Percentiles rank a stretch among this genome's conserved stretches.
Conservation (phyloP, 2,329 filamentous ascomycete species). For the Saccharata proteae region DNA sequence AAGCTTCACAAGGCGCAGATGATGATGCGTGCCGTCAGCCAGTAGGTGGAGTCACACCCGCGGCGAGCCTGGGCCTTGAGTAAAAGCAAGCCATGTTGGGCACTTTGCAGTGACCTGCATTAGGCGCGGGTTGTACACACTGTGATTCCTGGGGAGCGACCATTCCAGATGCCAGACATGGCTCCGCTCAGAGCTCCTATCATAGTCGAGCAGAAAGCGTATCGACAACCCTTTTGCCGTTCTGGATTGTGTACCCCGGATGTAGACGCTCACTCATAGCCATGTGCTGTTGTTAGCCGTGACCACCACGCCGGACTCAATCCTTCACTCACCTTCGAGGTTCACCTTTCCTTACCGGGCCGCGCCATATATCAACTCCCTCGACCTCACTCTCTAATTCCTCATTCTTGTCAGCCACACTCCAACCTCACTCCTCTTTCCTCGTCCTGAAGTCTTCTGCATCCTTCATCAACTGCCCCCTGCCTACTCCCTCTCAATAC, state of each 20-base stretch:
- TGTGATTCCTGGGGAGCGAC: slow-evolving; percentile 6
- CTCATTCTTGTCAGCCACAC: neutral
- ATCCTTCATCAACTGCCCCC: neutral
- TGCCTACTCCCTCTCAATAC: neutral
- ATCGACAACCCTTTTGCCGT: slow-evolving; percentile 6
- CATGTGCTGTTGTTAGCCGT: slow-evolving; percentile 6
- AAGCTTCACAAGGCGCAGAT: too few species aligned
- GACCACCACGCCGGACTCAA: slow-evolving; percentile 1
- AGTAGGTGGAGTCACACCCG: too few species aligned
- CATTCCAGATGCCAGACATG: slow-evolving; percentile 6
- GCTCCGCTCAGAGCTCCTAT: slow-evolving; percentile 6
- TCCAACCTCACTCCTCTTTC: neutral
- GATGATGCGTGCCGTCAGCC: too few species aligned
- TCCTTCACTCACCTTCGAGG: neutral
- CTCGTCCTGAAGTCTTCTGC: too few species aligned
- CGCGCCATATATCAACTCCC: neutral
- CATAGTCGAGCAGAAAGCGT: slow-evolving; percentile 7
- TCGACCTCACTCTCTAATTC: neutral
- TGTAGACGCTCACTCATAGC: slow-evolving; percentile 4
- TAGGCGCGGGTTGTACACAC: slow-evolving; percentile 5
- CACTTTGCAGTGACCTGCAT: slow-evolving; percentile 8
- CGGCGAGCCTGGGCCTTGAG: neutral
- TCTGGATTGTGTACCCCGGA: slow-evolving; percentile 4
- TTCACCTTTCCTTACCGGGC: neutral
- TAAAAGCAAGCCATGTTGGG: neutral